A percentile compares a stretch with the other conserved stretches of the same genome.
Conservation (phyloP, 257 asterid species). For the Phtheirospermum japonicum region DNA sequence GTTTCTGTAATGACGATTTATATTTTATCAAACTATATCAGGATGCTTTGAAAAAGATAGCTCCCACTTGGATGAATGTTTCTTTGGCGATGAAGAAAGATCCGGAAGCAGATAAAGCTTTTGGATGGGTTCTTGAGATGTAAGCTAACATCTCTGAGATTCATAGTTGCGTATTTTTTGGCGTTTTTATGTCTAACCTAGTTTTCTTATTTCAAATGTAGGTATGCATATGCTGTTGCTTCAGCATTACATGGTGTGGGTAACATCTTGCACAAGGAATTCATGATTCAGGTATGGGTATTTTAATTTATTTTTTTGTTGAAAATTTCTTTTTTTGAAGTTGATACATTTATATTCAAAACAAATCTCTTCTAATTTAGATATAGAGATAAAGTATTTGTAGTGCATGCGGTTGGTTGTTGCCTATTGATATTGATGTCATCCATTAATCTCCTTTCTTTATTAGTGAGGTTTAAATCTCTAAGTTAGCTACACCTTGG, state of each 20-base stretch:
- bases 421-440: too few relatives aligned
- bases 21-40: conserved; percentile 30
- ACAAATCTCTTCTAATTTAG: too few relatives aligned
- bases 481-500: background rate
- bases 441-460: too few relatives aligned
- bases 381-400: conserved; percentile 14
- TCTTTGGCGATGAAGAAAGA: conserved; percentile 95
- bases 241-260: conserved; percentile 84
- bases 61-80: conserved; percentile 98
- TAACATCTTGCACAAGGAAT: conserved; percentile 78
- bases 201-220: conserved; percentile 33
- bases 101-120: conserved; percentile 85
- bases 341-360: background rate
- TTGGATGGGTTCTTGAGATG: conserved; percentile 99
- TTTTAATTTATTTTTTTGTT: conserved; percentile 8
- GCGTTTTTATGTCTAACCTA: conserved; percentile 2
- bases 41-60: conserved; percentile 74
- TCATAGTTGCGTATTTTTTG: conserved; percentile 4
- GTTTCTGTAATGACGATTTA: conserved; percentile 3
- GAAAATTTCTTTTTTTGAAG: conserved; percentile 1
- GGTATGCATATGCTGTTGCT: conserved; percentile 94
- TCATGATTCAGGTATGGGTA: conserved; percentile 85
- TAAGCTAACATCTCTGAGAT: conserved; percentile 31
- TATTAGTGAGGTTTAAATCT: background rate
- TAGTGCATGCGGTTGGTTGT: background rate